A percentile compares a stretch with the other conserved stretches of the same genome.
These are phyloP conservation scores for Entrophospora sp. DNA, from an alignment of 192 early-diverging fungal genomes.

Conservation along the genomic window DNA sequence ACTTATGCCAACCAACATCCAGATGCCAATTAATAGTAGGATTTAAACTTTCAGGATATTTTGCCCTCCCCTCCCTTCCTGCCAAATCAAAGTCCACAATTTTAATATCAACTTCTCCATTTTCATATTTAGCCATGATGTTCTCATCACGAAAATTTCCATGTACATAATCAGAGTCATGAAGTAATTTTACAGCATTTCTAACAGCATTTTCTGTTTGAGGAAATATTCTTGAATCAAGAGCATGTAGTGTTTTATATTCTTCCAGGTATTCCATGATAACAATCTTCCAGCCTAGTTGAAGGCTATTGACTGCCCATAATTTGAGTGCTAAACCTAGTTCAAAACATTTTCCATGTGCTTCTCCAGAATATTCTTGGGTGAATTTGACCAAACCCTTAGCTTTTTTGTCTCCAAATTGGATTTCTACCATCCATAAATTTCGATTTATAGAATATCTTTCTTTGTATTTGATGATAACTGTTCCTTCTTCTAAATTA, in stretches of 20 bases:
- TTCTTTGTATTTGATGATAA: background rate
- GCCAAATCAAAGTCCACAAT: background rate
- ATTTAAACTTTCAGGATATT: background rate
- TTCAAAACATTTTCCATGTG: conserved; percentile 3
- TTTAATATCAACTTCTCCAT: conserved; percentile 4
- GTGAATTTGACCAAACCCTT: background rate
- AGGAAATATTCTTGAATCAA: background rate
- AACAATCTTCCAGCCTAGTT: too few species aligned
- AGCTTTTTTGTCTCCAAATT: background rate
- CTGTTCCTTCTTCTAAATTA: background rate
- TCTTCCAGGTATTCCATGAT: background rate
- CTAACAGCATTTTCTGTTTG: background rate
- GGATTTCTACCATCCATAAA: background rate
- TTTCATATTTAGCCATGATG: too few species aligned
- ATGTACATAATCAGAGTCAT: background rate
- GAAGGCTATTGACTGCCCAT: too few species aligned
- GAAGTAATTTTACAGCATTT: background rate
- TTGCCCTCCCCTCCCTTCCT: background rate
- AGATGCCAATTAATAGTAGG: background rate
- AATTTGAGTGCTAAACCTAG: background rate
- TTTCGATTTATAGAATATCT: background rate
- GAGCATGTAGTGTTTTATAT: background rate
- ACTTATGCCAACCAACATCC: background rate
- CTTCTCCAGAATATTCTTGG: background rate
- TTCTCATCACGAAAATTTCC: too few species aligned